Base-by-base conservation (phyloP, 345 rosid species). In the Noccaea caerulescens region DNA sequence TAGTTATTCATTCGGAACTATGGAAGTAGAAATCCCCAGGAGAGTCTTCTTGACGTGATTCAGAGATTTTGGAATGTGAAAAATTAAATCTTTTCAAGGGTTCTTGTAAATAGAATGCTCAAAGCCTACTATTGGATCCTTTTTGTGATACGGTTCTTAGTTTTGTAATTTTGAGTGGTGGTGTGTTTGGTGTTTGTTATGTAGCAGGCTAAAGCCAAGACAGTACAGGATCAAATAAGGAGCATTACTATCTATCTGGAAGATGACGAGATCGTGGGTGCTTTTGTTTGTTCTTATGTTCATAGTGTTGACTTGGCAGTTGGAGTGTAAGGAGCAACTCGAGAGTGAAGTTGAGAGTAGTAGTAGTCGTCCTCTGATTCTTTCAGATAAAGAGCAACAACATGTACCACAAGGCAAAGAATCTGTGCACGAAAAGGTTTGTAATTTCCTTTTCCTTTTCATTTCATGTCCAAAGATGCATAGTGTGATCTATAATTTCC, bases 241-340 rank as follows among this genome's bases (percentile, higher is more conserved):
- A 57, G 13, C 33, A 33, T 69, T 11, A 34, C 60, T n/a, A 25
- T 45, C 60, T n/a, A 16, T 45, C 39, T 51, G 50, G 32, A 76
- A 34, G 57, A 90, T 90, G 97, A 75, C 83, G 72, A 86, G 92
- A 76, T 87, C 88, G 3, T 85, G 82, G 93, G 72, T 90, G 42
- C 83, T 88, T 66, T 84, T 90, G 50, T 76, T 83, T 75, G 73
- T 90, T 66, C 79, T 90, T 10, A 65, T 90, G 69, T 50, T 90
- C 46, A 73, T 90, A 36, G 84, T 88, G 33, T 75, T 85, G 46
- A 88, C 89, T 42, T 90, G 92, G 13, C 92, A 85, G 75, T 77
- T 86, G 14, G 94, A 90, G 78, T 88, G 94, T 94, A 86, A 86
- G 71, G 88, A 85, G 57, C 94, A 85, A 66, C 76, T 86, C 12